Evolutionary conservation across 108 stramenopile genomes (phyloP).

Genomic region (Fistulifera pelliculosa): DNA sequence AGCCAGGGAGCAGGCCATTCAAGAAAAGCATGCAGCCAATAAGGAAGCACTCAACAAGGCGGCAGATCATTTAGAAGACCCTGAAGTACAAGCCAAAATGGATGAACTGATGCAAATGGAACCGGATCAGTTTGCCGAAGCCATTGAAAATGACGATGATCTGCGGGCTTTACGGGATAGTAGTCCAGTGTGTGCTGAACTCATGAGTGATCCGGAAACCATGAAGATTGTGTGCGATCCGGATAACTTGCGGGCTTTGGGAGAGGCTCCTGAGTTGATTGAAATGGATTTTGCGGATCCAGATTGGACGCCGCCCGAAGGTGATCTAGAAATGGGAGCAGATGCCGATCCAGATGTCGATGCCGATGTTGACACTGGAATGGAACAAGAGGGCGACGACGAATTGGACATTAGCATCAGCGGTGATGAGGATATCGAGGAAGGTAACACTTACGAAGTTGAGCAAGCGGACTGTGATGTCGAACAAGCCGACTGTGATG

Average conservation of each 20-base stretch:
- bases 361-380: neutral
- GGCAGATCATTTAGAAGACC: conserved; percentile 44
- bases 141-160: conserved; percentile 35
- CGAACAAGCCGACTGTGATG: conserved; percentile 7
- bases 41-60: conserved; percentile 27
- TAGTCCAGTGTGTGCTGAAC: conserved; percentile 31
- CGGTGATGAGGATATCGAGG: neutral
- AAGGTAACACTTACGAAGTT: conserved; percentile 2
- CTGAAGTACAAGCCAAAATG: conserved; percentile 39
- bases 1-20: conserved; percentile 9
- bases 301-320: conserved; percentile 12
- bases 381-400: neutral
- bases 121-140: conserved; percentile 37
- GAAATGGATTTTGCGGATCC: conserved; percentile 37
- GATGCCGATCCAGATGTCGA: conserved; percentile 6
- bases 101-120: conserved; percentile 20
- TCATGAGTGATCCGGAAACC: conserved; percentile 44
- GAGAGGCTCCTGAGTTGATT: conserved; percentile 32
- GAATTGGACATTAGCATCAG: conserved; percentile 1
- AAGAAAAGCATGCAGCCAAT: conserved; percentile 9
- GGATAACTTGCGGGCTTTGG: conserved; percentile 41
- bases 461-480: conserved; percentile 4
- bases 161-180: conserved; percentile 31
- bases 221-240: conserved; percentile 36
- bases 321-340: conserved; percentile 24